These are phyloP conservation scores for Psilocybe cubensis DNA, from an alignment of 768 basidiomycete genomes.

Conservation along the genomic window DNA sequence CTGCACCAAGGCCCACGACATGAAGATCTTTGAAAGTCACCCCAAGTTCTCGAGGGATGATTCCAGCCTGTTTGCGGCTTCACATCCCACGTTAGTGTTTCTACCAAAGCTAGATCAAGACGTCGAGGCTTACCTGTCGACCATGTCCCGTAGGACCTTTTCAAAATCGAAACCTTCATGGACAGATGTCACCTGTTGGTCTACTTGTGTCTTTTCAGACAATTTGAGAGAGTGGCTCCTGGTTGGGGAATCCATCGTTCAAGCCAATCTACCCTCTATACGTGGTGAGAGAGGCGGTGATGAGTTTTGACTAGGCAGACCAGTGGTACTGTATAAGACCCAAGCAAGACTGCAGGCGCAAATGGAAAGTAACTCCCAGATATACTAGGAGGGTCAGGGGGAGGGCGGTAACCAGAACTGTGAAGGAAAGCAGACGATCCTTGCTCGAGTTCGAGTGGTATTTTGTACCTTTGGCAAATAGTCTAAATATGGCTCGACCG, in stretches of 20 bases:
- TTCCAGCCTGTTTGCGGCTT: constrained; percentile 30
- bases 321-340: not conserved
- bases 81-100: not conserved
- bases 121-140: not conserved
- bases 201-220: not conserved
- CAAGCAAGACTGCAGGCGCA: not conserved
- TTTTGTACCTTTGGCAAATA: not conserved
- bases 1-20: constrained; percentile 60
- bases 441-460: not conserved
- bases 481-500: not conserved
- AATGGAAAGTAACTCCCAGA: not conserved
- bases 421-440: not conserved
- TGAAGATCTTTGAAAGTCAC: constrained; percentile 61
- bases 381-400: not conserved
- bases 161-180: constrained; percentile 2
- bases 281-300: not conserved
- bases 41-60: constrained; percentile 57
- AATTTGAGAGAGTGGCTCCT: not conserved
- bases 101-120: no score
- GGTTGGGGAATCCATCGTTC: not conserved
- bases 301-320: not conserved
- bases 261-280: not conserved
- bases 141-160: constrained; percentile 1
- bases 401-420: not conserved
- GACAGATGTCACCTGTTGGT: not conserved